Evolutionary conservation across 495 filamentous ascomycete species (phyloP).

Genomic region (Aspergillus taichungensis): DNA sequence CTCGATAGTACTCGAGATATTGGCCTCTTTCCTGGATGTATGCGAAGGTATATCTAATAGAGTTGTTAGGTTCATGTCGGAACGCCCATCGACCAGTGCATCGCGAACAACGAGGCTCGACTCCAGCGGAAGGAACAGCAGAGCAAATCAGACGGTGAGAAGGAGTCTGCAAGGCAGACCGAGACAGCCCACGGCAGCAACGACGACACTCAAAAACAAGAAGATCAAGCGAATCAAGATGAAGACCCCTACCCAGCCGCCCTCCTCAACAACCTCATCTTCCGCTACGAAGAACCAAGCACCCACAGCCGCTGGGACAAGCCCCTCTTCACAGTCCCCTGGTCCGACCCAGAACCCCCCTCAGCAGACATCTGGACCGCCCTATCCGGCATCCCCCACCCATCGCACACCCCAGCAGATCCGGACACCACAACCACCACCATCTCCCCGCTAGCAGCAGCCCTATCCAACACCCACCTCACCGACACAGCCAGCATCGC

Average conservation of each 20-base stretch:
- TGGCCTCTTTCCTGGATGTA: background rate
- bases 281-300: constrained; percentile 93
- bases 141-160: background rate
- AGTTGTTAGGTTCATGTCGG: constrained; percentile 64
- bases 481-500: constrained; percentile 25
- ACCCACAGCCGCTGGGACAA: constrained; percentile 92
- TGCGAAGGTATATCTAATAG: background rate
- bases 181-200: background rate
- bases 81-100: constrained; percentile 58
- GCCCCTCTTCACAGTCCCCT: constrained; percentile 83
- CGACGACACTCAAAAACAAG: constrained; percentile 2
- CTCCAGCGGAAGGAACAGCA: constrained; percentile 10
- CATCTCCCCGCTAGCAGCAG: constrained; percentile 16
- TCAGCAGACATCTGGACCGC: constrained; percentile 73
- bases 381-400: constrained; percentile 39
- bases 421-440: background rate
- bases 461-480: constrained; percentile 18
- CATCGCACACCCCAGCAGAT: constrained; percentile 11
- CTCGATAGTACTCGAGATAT: background rate
- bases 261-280: constrained; percentile 86
- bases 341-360: constrained; percentile 61
- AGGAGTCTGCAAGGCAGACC: background rate
- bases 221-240: constrained; percentile 17
- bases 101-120: constrained; percentile 36
- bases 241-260: constrained; percentile 53